Percentiles rank a stretch among this genome's conserved stretches.
Evolutionary conservation across 768 basidiomycete species (phyloP).

Genomic region (Saitozyma podzolica): DNA sequence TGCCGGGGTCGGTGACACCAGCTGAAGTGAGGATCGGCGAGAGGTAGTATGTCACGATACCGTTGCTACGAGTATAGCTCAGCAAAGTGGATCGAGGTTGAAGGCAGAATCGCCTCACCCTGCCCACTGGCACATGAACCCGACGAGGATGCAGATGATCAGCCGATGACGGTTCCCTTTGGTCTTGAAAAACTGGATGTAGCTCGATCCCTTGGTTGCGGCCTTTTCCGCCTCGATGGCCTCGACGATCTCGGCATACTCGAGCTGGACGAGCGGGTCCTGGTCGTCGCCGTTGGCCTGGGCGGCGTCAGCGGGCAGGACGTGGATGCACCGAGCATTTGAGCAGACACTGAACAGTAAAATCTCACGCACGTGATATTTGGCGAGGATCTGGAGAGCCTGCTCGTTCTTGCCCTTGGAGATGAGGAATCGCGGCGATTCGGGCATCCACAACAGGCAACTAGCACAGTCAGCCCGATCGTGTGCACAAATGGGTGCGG

Average conservation of each 20-base stretch:
- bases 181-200: conserved; percentile 61
- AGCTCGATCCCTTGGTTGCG: conserved; percentile 58
- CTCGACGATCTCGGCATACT: conserved; percentile 63
- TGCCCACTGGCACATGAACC: conserved; percentile 72
- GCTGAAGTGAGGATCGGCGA: conserved; percentile 63
- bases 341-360: neutral
- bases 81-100: conserved; percentile 49
- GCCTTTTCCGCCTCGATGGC: conserved; percentile 67
- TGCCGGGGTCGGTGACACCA: conserved; percentile 48
- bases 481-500: too few relatives aligned
- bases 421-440: conserved; percentile 81
- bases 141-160: conserved; percentile 66
- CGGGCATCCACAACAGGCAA: conserved; percentile 67
- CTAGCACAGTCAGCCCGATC: neutral
- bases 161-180: conserved; percentile 70
- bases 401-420: conserved; percentile 70
- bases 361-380: conserved; percentile 61
- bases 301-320: neutral
- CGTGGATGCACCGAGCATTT: neutral
- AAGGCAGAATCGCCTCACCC: conserved; percentile 10
- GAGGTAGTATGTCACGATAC: conserved; percentile 72
- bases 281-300: conserved; percentile 64
- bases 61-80: conserved; percentile 63
- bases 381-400: conserved; percentile 70
- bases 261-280: conserved; percentile 55